Percentiles rank a stretch among this genome's conserved stretches.
Conservation (phyloP, 306 rosid genomes). For the Cucurbita maxima region DNA sequence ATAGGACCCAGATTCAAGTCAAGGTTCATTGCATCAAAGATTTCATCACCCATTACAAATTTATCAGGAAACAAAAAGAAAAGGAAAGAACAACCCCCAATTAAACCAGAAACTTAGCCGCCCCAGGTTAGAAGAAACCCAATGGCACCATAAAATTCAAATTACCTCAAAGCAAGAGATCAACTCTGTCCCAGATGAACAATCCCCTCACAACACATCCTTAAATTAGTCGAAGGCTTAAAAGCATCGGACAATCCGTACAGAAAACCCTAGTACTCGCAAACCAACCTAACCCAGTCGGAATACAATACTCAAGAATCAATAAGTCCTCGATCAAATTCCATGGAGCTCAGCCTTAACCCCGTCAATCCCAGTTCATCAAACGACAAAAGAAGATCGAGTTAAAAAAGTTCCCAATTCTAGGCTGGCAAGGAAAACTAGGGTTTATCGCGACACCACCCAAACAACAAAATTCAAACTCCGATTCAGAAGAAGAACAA, state of each 20-base stretch:
- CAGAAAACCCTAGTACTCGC: slow-evolving; percentile 3
- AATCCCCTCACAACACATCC: slow-evolving; percentile 6
- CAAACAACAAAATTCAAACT: not conserved
- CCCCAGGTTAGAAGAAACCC: slow-evolving; percentile 24
- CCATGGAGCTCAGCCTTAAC: not conserved
- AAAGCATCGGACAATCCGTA: slow-evolving; percentile 1
- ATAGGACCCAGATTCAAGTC: slow-evolving; percentile 89
- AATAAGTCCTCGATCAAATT: not conserved
- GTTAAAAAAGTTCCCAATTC: not conserved
- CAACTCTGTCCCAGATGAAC: not conserved
- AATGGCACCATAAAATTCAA: slow-evolving; percentile 18
- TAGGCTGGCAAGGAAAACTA: not conserved
- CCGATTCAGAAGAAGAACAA: not conserved
- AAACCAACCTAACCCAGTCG: slow-evolving; percentile 2
- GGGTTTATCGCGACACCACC: slow-evolving; percentile 3
- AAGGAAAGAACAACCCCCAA: not conserved
- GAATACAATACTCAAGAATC: not conserved
- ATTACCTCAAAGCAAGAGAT: slow-evolving; percentile 12
- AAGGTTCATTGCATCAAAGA: slow-evolving; percentile 74
- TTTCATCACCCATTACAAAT: slow-evolving; percentile 67
- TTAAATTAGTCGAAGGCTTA: not conserved
- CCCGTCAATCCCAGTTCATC: not conserved
- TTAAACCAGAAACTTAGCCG: slow-evolving; percentile 9
- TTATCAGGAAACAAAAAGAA: not conserved
- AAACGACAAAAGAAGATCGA: not conserved